These are phyloP conservation scores for Penicillium sp. DNA, from an alignment of 2,329 filamentous ascomycete genomes.

Conservation along the genomic window DNA sequence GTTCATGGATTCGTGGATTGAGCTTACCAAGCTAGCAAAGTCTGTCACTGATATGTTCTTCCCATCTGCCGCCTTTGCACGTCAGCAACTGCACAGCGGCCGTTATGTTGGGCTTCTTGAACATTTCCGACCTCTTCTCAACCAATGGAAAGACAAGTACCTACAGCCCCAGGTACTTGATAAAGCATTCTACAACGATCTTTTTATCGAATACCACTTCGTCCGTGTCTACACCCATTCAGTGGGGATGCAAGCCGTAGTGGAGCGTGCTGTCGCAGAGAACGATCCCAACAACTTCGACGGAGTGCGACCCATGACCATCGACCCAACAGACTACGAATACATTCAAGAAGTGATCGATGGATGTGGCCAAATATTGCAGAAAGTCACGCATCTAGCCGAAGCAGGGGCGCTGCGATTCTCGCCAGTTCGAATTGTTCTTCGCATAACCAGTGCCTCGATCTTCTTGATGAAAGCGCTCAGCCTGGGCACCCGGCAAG, in stretches of 20 bases:
- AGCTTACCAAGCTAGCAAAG: slow-evolving; percentile 47
- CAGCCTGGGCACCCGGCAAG: slow-evolving; percentile 49
- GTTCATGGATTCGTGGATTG: slow-evolving; percentile 54
- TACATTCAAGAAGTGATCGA: slow-evolving; percentile 58
- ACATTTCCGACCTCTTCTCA: slow-evolving; percentile 37
- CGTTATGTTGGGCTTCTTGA: slow-evolving; percentile 51
- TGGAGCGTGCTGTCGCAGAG: slow-evolving; percentile 50
- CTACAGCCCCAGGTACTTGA: slow-evolving; percentile 30
- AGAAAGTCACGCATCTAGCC: slow-evolving; percentile 49
- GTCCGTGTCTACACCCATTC: slow-evolving; percentile 44
- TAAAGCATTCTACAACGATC: slow-evolving; percentile 44
- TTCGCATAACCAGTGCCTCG: slow-evolving; percentile 54
- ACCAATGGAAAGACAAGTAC: slow-evolving; percentile 38
- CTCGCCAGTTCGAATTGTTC: slow-evolving; percentile 52
- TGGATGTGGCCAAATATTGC: slow-evolving; percentile 51
- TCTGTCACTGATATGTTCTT: slow-evolving; percentile 55
- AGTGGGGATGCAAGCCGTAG: slow-evolving; percentile 56
- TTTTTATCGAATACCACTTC: slow-evolving; percentile 54
- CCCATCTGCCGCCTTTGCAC: slow-evolving; percentile 37
- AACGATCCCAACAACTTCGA: slow-evolving; percentile 29
- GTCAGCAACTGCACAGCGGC: slow-evolving; percentile 42
- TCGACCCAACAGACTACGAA: slow-evolving; percentile 51
- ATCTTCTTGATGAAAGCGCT: slow-evolving; percentile 54
- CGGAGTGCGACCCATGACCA: slow-evolving; percentile 42
- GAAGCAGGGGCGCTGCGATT: slow-evolving; percentile 48